Percentiles rank a stretch among this genome's conserved stretches.
These are phyloP conservation scores for Cornus suecica DNA, from an alignment of 148 eudicot species.

Conservation along the genomic window DNA sequence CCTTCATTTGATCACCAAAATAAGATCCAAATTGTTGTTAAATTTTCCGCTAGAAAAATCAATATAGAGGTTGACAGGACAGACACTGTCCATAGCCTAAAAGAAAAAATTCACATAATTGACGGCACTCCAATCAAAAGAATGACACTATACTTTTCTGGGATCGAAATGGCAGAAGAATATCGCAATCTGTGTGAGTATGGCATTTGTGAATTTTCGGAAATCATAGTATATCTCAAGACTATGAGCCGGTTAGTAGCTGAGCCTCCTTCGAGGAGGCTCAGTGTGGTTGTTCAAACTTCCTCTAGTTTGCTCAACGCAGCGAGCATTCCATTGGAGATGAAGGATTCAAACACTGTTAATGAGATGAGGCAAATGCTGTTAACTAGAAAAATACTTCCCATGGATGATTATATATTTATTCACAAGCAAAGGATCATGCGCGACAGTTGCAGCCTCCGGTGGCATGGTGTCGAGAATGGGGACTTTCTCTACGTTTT, in stretches of 20 bases:
- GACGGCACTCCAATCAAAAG: constrained; percentile 81
- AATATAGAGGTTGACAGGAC: constrained; percentile 57
- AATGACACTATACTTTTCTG: constrained; percentile 54
- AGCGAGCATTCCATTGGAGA: constrained; percentile 79
- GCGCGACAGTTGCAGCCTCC: constrained; percentile 66
- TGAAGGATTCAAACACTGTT: constrained; percentile 65
- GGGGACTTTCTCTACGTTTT: too few relatives aligned
- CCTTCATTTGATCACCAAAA: constrained; percentile 6
- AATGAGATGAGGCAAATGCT: constrained; percentile 48
- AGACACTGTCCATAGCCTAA: constrained; percentile 78
- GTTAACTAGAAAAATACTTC: constrained; percentile 42
- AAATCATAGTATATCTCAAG: constrained; percentile 54
- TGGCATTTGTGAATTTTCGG: constrained; percentile 50
- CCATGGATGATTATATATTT: constrained; percentile 81
- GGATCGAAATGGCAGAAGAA: constrained; percentile 76
- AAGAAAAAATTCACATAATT: constrained; percentile 87
- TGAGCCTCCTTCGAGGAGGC: constrained; percentile 55
- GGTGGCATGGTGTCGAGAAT: constrained; percentile 79
- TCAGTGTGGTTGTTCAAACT: constrained; percentile 71
- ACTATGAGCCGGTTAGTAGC: constrained; percentile 44
- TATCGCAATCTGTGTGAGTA: constrained; percentile 53
- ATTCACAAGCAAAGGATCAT: constrained; percentile 94
- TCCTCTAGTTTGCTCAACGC: too few relatives aligned
- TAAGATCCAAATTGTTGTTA: constrained; percentile 45
- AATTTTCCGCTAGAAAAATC: constrained; percentile 53